A percentile compares a stretch with the other conserved stretches of the same genome.
Conservation (phyloP, 164 flowering plant genomes). For the Kalanchoe fedtschenkoi region DNA sequence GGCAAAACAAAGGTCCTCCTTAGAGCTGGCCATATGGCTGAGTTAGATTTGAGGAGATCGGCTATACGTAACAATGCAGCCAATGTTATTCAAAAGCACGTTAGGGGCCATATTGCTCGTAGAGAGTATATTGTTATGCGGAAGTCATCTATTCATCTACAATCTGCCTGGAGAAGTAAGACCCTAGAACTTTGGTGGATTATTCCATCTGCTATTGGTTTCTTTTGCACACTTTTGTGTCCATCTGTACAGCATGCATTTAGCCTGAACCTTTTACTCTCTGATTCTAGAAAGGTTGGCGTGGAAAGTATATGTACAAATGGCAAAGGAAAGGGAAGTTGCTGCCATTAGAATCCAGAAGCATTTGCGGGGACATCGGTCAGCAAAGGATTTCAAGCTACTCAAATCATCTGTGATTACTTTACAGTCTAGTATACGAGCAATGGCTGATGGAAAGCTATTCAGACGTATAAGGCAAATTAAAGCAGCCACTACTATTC, state of each 20-base stretch:
- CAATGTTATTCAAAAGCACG: slow-evolving; percentile 44
- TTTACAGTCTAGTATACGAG: slow-evolving; percentile 61
- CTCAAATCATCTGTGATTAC: slow-evolving; percentile 32
- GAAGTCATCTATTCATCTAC: slow-evolving; percentile 43
- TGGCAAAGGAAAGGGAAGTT: slow-evolving; percentile 47
- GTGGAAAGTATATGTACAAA: slow-evolving; percentile 30
- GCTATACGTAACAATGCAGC: slow-evolving; percentile 47
- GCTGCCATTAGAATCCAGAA: slow-evolving; percentile 73
- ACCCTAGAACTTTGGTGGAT: neutral
- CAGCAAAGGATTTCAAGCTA: slow-evolving; percentile 30
- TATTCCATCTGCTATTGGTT: neutral
- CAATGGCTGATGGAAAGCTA: slow-evolving; percentile 53
- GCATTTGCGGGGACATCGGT: slow-evolving; percentile 31
- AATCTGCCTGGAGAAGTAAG: slow-evolving; percentile 68
- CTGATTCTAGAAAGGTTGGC: slow-evolving; percentile 50
- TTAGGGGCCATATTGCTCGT: slow-evolving; percentile 42
- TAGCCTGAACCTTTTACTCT: neutral
- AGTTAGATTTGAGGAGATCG: slow-evolving; percentile 71
- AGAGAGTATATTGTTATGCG: slow-evolving; percentile 41
- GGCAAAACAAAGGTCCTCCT: slow-evolving; percentile 79
- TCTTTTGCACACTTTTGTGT: neutral
- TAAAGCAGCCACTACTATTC: slow-evolving; percentile 53
- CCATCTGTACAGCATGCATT: neutral
- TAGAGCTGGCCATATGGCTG: slow-evolving; percentile 94
- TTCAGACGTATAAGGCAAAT: slow-evolving; percentile 40